phyloP scores from a whole-genome alignment of 2,329 filamentous ascomycete species.

The Aspergillus novofumigatus region DNA sequence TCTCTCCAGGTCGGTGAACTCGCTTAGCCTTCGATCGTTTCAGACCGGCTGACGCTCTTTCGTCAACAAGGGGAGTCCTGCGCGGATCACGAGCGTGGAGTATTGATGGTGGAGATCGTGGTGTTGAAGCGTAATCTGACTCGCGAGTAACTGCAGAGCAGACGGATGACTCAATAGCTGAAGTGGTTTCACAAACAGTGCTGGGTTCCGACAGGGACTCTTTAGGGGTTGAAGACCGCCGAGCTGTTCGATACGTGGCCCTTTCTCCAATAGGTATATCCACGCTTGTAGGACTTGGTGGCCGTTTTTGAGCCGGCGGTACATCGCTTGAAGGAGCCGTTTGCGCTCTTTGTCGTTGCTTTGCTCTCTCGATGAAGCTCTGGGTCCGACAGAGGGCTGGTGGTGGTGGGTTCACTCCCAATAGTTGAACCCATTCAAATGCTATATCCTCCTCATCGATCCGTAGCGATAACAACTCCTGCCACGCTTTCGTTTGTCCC shows the following conservation, averaged over 20 bases:
- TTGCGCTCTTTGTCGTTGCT: conserved; percentile 30
- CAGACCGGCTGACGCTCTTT: conserved; percentile 30
- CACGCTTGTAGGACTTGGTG: conserved; percentile 50
- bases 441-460: conserved; percentile 73
- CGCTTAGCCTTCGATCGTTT: conserved; percentile 41
- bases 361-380: conserved; percentile 48
- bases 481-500: conserved; percentile 65
- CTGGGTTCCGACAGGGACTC: conserved; percentile 31
- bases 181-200: conserved; percentile 23
- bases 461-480: conserved; percentile 73
- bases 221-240: conserved; percentile 26
- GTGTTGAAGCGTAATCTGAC: conserved; percentile 28
- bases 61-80: conserved; percentile 22
- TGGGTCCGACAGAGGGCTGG: conserved; percentile 53
- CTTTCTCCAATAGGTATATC: conserved; percentile 61
- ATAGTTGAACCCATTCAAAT: conserved; percentile 80
- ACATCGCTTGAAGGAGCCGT: conserved; percentile 18
- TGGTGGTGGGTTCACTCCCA: conserved; percentile 64
- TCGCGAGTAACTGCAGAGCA: conserved; percentile 30
- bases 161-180: conserved; percentile 25
- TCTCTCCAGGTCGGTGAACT: conserved; percentile 36
- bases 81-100: conserved; percentile 29
- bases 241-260: conserved; percentile 45
- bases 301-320: conserved; percentile 32
- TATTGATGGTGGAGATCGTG: conserved; percentile 24